Percentiles rank a stretch among this genome's conserved stretches.
Evolutionary conservation across 1,284 basidiomycete genomes (phyloP).

Genomic region (Paramarasmius palmivorus): DNA sequence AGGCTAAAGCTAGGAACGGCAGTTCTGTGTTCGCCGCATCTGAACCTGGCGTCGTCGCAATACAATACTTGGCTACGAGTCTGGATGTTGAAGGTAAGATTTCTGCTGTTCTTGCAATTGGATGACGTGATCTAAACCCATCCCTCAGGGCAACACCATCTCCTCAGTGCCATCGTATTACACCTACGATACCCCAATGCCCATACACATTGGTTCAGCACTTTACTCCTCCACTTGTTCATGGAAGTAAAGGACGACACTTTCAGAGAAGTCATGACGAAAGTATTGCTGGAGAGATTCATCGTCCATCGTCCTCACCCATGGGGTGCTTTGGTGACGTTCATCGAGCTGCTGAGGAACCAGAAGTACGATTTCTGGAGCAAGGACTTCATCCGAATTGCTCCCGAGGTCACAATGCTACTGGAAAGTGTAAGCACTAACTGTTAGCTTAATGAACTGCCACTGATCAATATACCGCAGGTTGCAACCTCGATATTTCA

Average conservation of each 20-base stretch:
- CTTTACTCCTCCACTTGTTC: conserved; percentile 87
- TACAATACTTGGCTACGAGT: conserved; percentile 81
- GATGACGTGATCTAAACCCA: background rate
- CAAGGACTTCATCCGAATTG: conserved; percentile 78
- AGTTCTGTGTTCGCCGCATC: conserved; percentile 77
- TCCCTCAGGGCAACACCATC: conserved; percentile 83
- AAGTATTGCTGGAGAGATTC: conserved; percentile 91
- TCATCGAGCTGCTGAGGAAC: conserved; percentile 88
- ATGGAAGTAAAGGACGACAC: conserved; percentile 70
- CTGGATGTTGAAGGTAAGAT: conserved; percentile 87
- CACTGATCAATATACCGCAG: conserved; percentile 36
- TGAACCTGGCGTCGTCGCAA: conserved; percentile 80
- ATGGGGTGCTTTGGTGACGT: conserved; percentile 94
- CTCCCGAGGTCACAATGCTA: conserved; percentile 79
- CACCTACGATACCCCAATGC: conserved; percentile 96
- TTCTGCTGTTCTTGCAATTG: background rate
- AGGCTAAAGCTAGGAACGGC: conserved; percentile 80
- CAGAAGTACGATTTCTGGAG: conserved; percentile 86
- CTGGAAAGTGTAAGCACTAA: conserved; percentile 69
- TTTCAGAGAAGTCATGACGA: conserved; percentile 89
- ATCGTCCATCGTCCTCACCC: conserved; percentile 94
- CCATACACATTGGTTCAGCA: conserved; percentile 97
- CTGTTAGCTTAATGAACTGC: too few species aligned
- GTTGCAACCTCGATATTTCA: conserved; percentile 74
- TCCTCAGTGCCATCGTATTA: conserved; percentile 87